phyloP scores from a whole-genome alignment of 192 early-diverging fungal species.

The Podila horticola region DNA sequence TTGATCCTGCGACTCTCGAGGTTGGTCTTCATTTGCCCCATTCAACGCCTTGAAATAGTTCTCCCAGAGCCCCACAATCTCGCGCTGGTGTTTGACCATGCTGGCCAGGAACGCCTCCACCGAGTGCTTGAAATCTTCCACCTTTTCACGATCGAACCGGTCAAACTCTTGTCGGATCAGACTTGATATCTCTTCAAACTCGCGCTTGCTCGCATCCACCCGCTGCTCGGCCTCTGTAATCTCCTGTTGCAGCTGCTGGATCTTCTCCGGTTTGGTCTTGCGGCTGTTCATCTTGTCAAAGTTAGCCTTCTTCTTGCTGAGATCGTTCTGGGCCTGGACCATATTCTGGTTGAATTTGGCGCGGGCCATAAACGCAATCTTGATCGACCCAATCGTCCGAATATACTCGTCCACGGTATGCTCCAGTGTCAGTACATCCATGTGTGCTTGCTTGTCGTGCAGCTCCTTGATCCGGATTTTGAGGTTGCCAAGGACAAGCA shows the following conservation, averaged over 20 bases:
- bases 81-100: constrained; percentile 83
- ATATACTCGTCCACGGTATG: constrained; percentile 91
- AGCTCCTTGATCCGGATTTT: constrained; percentile 83
- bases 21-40: constrained; percentile 7
- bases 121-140: constrained; percentile 81
- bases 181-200: constrained; percentile 81
- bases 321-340: constrained; percentile 75
- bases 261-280: constrained; percentile 25
- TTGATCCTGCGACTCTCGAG: constrained; percentile 3
- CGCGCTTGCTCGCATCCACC: constrained; percentile 62
- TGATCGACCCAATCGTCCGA: constrained; percentile 85
- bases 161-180: constrained; percentile 79
- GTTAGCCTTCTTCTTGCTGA: constrained; percentile 72
- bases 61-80: constrained; percentile 63
- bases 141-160: constrained; percentile 81
- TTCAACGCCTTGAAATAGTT: constrained; percentile 47
- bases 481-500: constrained; percentile 80
- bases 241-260: constrained; percentile 30
- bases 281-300: constrained; percentile 70
- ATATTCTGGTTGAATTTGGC: constrained; percentile 72
- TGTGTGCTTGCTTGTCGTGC: constrained; percentile 81
- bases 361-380: constrained; percentile 82
- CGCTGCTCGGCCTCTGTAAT: constrained; percentile 54
- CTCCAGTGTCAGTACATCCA: constrained; percentile 79
- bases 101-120: constrained; percentile 78